Evolutionary conservation across 2,329 filamentous ascomycete genomes (phyloP).

Genomic region (Fusarium sublunatum): DNA sequence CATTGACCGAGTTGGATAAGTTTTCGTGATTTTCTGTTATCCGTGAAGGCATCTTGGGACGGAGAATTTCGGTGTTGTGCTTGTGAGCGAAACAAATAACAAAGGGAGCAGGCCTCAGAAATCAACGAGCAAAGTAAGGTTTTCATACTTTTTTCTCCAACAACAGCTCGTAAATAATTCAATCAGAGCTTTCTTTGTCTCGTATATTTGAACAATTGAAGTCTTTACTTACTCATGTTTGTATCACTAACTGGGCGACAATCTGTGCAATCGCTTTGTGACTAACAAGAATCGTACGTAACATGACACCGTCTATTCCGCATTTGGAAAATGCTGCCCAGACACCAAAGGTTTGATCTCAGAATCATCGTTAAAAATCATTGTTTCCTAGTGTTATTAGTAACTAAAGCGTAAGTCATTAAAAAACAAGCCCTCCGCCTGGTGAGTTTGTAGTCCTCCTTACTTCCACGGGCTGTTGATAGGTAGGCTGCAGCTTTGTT

Average conservation of each 20-base stretch:
- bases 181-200: neutral
- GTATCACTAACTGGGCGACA: conserved; percentile 4
- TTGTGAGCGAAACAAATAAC: no score
- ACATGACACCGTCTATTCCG: neutral
- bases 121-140: neutral
- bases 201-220: neutral
- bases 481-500: no score
- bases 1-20: neutral
- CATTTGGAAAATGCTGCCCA: neutral
- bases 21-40: fast-evolving
- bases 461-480: no score
- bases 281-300: conserved; percentile 32
- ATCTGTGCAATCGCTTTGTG: neutral
- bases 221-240: conserved; percentile 9
- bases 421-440: no score
- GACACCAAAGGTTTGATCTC: no score
- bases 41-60: conserved; percentile 3
- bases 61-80: fast-evolving
- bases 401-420: no score
- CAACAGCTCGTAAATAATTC: neutral
- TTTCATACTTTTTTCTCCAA: neutral
- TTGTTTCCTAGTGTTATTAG: no score
- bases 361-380: no score
- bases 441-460: no score
- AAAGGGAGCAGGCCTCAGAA: no score